Evolutionary conservation across 192 early-diverging fungal species (phyloP).

Genomic region (Podochytrium sp.): DNA sequence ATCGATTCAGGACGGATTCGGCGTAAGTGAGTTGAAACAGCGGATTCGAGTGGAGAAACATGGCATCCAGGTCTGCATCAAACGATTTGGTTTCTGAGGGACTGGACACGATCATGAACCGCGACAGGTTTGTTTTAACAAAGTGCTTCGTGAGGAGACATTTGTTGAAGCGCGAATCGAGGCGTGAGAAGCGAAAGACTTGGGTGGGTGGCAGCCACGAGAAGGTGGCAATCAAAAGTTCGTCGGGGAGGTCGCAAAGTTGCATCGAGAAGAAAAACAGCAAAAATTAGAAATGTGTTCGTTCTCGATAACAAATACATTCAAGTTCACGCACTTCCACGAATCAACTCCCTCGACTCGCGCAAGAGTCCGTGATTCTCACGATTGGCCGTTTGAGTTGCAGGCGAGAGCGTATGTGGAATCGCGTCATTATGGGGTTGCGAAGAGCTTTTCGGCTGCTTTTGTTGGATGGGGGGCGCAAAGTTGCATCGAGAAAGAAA

Average conservation of each 20-base stretch:
- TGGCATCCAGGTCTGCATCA: not conserved
- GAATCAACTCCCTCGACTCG: too few relatives aligned
- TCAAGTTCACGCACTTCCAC: too few relatives aligned
- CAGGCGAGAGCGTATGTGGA: too few relatives aligned
- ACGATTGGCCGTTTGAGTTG: too few relatives aligned
- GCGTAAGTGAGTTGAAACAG: not conserved
- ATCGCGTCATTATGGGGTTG: too few relatives aligned
- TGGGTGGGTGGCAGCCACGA: not conserved
- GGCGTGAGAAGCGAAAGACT: not conserved
- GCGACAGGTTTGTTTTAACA: not conserved
- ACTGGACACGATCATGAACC: not conserved
- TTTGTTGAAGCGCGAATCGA: not conserved
- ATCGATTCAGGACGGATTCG: not conserved
- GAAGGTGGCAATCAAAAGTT: not conserved
- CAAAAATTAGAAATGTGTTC: too few relatives aligned
- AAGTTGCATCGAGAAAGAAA: not conserved
- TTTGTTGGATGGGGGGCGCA: too few relatives aligned
- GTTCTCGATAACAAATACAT: too few relatives aligned
- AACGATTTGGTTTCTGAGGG: not conserved
- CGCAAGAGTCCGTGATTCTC: too few relatives aligned
- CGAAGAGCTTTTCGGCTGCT: too few relatives aligned
- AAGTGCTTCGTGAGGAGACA: not conserved
- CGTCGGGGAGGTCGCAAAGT: not conserved
- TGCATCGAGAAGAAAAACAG: not conserved
- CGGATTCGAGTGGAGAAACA: not conserved